Evolutionary conservation across 495 filamentous ascomycete genomes (phyloP), one percentile per base, ranked within the genome.

Genomic region (Penicillium steckii): DNA sequence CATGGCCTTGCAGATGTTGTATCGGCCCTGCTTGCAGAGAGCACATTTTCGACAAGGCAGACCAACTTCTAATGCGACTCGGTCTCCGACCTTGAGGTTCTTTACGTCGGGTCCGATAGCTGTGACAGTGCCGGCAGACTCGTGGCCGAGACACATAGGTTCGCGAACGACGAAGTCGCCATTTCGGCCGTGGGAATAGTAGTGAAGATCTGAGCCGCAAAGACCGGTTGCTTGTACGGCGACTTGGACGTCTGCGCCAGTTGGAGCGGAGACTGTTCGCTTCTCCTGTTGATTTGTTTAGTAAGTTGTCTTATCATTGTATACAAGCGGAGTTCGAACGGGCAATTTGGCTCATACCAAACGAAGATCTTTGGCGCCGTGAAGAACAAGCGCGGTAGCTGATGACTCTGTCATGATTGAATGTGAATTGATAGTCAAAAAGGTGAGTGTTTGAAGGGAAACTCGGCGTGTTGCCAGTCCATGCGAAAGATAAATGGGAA

Each of bases 1-100:
- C 82, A 96, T 86, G 8, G 71, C 67, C n/a, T 77, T 75, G 77
- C 90, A 96, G 72, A 96, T 88, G 68, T 95, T 96, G 67, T 95
- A 94, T 45, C 89, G 77, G 22, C 86, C 87, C 38, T 75, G 73
- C 17, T 58, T 57, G 66, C 90, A 95, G 19, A 85, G 70, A 7
- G 77, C 72, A 65, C 90, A 95, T 38, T 73, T 57, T 22, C 78
- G 78, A 62, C 90, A 95, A n/a, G 89, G 88, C 8, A 89, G 69
- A n/a, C 88, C 88, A 60, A 90, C 87, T 73, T 94, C 89, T 15
- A 94, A 74, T 0, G 87, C 88, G n/a, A 94, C 88, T 22, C 81
- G 80, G 64, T 94, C 89, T 29, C 88, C 89, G 64, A 68, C 52
- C 51, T 70, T 67, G 5, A 74, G 62, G 37, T 25, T 61, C n/a